A percentile compares a stretch with the other conserved stretches of the same genome.
phyloP scores from a whole-genome alignment of 2,329 filamentous ascomycete genomes.

The Fusarium algeriense region DNA sequence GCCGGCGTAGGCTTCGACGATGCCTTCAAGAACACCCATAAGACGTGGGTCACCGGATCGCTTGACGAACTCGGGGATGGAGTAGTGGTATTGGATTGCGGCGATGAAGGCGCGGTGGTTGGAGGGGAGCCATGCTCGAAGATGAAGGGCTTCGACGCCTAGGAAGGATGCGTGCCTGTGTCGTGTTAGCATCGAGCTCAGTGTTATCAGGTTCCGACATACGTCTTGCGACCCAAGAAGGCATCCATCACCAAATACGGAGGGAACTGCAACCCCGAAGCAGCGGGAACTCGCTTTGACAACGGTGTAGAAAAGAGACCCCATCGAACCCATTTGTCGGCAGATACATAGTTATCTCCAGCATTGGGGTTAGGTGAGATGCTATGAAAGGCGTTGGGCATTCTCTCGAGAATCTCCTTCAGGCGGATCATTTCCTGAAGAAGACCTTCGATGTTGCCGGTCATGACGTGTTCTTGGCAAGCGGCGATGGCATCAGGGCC shows the following conservation, averaged over 20 bases:
- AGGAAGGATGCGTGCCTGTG: slow-evolving; percentile 57
- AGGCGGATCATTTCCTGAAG: slow-evolving; percentile 63
- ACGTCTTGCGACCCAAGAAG: slow-evolving; percentile 62
- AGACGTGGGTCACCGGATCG: slow-evolving; percentile 62
- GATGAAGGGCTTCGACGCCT: slow-evolving; percentile 63
- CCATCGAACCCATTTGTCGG: slow-evolving; percentile 63
- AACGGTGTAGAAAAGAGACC: slow-evolving; percentile 64
- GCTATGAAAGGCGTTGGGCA: slow-evolving; percentile 66
- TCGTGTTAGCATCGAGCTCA: slow-evolving; percentile 50
- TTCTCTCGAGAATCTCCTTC: slow-evolving; percentile 65
- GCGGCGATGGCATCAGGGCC: slow-evolving; percentile 64
- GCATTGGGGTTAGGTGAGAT: slow-evolving; percentile 66
- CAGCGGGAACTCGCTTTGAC: slow-evolving; percentile 63
- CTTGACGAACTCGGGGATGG: slow-evolving; percentile 65
- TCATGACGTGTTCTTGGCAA: slow-evolving; percentile 68
- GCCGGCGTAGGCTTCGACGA: slow-evolving; percentile 67
- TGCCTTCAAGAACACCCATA: slow-evolving; percentile 66
- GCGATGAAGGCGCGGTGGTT: slow-evolving; percentile 68
- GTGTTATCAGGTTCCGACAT: rapidly evolving
- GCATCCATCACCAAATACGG: slow-evolving; percentile 68
- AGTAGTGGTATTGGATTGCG: slow-evolving; percentile 66
- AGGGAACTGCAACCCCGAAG: slow-evolving; percentile 65
- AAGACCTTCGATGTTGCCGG: slow-evolving; percentile 62
- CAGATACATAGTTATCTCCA: slow-evolving; percentile 63
- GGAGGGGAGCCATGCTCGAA: slow-evolving; percentile 66